Evolutionary conservation across 2,329 filamentous ascomycete species (phyloP), one percentile per base, ranked within the genome.

Genomic region (Fusarium agapanthi): DNA sequence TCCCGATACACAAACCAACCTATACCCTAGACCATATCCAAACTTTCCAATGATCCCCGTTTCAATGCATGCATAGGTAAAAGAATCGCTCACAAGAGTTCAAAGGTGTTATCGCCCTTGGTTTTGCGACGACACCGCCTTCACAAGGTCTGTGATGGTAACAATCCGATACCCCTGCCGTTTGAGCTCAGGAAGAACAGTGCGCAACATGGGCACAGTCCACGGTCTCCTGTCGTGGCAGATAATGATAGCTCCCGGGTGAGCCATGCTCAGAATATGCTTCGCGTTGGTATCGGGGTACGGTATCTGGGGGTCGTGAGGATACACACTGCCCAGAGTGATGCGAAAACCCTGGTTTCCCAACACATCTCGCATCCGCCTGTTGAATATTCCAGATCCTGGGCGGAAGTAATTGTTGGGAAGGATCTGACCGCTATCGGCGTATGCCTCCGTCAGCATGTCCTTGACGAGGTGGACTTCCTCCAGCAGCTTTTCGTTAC

Each of bases 241-340:
- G 57, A 97, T 91, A 69, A 97, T 91, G 64, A 97, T 92, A 34
- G 89, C 91, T 1, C 95, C 95, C 0, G 92, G 91, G 51, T 88
- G 85, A 40, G 92, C 85, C 92, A 95, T 94, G 82, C 93, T 94
- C 75, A 97, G 81, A 8, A 97, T 89, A 83, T 97, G 94, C 73
- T 85, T 86, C 13, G 93, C 91, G 81, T 97, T 97, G 58, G 95
- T 74, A 71, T 85, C 83, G 74, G 89, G 87, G 77, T 88, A 91
- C 15, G 85, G 85, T 65, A 97, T 91, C 85, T 97, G 94, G n/a
- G 95, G 91, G 83, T 97, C 95, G 83, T 97, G 94, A 10, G 95
- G 95, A 82, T 97, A 97, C 44, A 97, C 91, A 80, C 90, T 91
- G 6, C 95, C 95, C 43, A 97, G 83, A n/a, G 95, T 91, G 57